Evolutionary conservation across 208 protist genomes (phyloP).

Genomic region (Leptomonas pyrrhocoris): DNA sequence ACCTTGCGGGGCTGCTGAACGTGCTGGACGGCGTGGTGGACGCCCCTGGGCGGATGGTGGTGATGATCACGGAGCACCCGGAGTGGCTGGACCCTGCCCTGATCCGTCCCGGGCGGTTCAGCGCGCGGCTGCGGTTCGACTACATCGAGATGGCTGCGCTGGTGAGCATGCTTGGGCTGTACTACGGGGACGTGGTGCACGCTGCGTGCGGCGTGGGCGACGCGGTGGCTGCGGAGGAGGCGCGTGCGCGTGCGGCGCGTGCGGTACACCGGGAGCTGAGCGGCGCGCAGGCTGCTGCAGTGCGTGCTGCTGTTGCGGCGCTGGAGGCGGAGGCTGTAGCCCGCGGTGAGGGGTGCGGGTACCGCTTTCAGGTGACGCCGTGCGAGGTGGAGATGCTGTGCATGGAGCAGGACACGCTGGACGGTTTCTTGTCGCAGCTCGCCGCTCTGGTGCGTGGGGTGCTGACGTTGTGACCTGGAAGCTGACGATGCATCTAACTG

Average conservation of each 20-base stretch:
- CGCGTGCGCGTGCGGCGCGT: conserved; percentile 33
- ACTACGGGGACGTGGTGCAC: conserved; percentile 68
- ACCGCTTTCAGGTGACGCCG: conserved; percentile 62
- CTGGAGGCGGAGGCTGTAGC: conserved; percentile 43
- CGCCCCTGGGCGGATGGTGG: conserved; percentile 80
- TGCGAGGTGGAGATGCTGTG: conserved; percentile 83
- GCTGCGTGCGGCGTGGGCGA: background rate
- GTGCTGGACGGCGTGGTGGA: conserved; percentile 92
- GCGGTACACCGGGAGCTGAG: conserved; percentile 41
- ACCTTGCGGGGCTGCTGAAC: conserved; percentile 89
- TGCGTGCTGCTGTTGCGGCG: conserved; percentile 35
- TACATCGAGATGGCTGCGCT: conserved; percentile 68
- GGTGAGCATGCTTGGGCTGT: conserved; percentile 69
- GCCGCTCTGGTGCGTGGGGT: conserved; percentile 33
- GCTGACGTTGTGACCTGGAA: conserved; percentile 23
- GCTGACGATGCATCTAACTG: background rate
- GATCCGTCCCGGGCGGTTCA: conserved; percentile 87
- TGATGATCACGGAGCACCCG: conserved; percentile 89
- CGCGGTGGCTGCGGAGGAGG: conserved; percentile 4
- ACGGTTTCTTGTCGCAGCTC: conserved; percentile 63
- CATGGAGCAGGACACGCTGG: conserved; percentile 58
- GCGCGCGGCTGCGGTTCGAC: conserved; percentile 65
- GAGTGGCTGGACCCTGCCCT: conserved; percentile 89
- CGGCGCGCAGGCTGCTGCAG: conserved; percentile 32
- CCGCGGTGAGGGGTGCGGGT: conserved; percentile 6